Conservation (phyloP, 805 yeast genomes). For the Pichia californica region DNA sequence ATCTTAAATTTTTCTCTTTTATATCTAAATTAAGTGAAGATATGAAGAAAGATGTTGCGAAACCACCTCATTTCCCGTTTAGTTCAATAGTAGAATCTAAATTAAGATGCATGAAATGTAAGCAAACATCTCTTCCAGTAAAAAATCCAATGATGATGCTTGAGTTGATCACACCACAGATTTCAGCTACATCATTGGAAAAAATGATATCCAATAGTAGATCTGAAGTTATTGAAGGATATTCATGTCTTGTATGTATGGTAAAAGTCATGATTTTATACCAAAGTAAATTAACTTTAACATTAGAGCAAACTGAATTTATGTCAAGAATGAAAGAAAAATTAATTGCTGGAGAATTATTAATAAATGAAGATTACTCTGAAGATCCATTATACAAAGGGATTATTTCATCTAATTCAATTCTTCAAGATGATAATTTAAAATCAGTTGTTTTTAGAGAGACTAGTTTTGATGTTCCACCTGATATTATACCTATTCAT, state of each 20-base stretch:
- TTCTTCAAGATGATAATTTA: conserved; percentile 24
- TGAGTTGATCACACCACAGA: conserved; percentile 70
- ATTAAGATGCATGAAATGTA: conserved; percentile 65
- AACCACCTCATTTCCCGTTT: conserved; percentile 66
- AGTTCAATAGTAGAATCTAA: conserved; percentile 60
- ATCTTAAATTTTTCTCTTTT: conserved; percentile 19
- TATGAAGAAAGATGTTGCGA: conserved; percentile 7
- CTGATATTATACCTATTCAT: conserved; percentile 72
- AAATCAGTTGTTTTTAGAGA: conserved; percentile 64
- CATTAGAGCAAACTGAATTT: conserved; percentile 27
- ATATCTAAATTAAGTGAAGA: conserved; percentile 49
- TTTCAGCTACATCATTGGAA: conserved; percentile 31
- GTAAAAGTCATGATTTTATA: conserved; percentile 25
- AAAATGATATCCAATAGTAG: conserved; percentile 51
- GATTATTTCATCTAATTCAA: conserved; percentile 40
- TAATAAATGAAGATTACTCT: conserved; percentile 58
- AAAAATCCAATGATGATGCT: conserved; percentile 60
- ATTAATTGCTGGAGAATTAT: conserved; percentile 31
- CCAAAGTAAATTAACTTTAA: conserved; percentile 2
- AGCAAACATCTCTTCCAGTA: conserved; percentile 50
- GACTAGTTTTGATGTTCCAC: conserved; percentile 56
- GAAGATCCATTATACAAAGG: conserved; percentile 39
- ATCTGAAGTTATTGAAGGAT: conserved; percentile 67
- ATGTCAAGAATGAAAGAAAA: conserved; percentile 31
- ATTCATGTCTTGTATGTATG: conserved; percentile 73